A percentile compares a stretch with the other conserved stretches of the same genome.
These are phyloP conservation scores for Petunia hybrid DNA, from an alignment of 305 asterid genomes.

Conservation along the genomic window DNA sequence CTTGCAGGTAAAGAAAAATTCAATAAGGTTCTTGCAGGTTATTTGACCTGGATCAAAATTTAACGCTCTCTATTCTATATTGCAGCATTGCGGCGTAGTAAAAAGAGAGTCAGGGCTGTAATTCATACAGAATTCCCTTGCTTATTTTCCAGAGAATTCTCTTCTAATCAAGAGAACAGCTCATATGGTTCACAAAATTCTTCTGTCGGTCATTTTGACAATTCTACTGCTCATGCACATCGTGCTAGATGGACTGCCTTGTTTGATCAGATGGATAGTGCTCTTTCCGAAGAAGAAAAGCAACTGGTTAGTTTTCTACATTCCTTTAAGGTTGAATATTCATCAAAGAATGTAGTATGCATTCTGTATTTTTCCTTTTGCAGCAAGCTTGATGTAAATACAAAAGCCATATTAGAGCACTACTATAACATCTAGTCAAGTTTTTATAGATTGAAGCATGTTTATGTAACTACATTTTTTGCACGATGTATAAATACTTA, in stretches of 20 bases:
- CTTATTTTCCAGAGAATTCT: conserved; percentile 69
- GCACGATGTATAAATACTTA: background rate
- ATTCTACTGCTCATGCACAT: conserved; percentile 62
- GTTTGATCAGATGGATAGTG: conserved; percentile 76
- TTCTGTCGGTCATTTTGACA: conserved; percentile 41
- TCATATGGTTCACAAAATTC: conserved; percentile 35
- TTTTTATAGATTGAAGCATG: conserved; percentile 27
- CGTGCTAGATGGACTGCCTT: conserved; percentile 67
- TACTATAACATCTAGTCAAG: background rate
- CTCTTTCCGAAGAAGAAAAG: conserved; percentile 84
- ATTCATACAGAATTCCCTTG: conserved; percentile 75
- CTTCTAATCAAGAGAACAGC: conserved; percentile 52
- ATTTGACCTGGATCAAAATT: conserved; percentile 9
- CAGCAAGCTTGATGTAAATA: conserved; percentile 10
- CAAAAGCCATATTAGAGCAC: background rate
- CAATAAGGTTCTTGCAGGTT: conserved; percentile 19
- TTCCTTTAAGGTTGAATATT: conserved; percentile 1
- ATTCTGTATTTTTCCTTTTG: conserved; percentile 14
- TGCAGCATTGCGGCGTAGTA: conserved; percentile 88
- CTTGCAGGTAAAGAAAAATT: conserved; percentile 66
- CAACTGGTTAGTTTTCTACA: conserved; percentile 61
- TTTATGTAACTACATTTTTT: background rate
- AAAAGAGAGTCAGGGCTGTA: conserved; percentile 80
- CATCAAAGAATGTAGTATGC: background rate
- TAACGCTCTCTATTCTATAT: conserved; percentile 27